Evolutionary conservation across 768 basidiomycete genomes (phyloP).

Genomic region (Lactifluus volemus): DNA sequence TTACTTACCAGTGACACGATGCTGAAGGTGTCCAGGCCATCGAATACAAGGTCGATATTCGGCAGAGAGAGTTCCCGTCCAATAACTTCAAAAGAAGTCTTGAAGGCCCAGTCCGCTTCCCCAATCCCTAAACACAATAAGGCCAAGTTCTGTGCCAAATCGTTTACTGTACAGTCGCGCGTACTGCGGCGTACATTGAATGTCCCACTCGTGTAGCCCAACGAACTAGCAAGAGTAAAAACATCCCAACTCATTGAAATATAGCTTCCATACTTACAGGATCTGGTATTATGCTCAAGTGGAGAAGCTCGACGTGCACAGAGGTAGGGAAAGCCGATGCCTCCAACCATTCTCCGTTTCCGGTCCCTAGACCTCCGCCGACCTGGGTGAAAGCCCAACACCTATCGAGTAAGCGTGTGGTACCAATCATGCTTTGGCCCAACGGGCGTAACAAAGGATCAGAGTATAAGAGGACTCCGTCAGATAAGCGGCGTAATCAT

Average conservation of each 20-base stretch:
- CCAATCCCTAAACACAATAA: slow-evolving; percentile 60
- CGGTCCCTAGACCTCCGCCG: slow-evolving; percentile 47
- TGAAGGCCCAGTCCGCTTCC: slow-evolving; percentile 81
- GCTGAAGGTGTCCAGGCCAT: slow-evolving; percentile 88
- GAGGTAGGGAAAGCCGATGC: slow-evolving; percentile 69
- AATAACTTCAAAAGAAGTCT: slow-evolving; percentile 47
- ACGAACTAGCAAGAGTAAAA: slow-evolving; percentile 42
- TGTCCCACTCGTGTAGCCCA: slow-evolving; percentile 79
- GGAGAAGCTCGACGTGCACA: slow-evolving; percentile 80
- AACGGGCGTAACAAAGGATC: background rate
- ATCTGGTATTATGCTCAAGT: slow-evolving; percentile 66
- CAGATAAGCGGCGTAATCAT: background rate
- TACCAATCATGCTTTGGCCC: slow-evolving; percentile 20
- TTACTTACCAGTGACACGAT: slow-evolving; percentile 54
- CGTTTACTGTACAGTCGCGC: slow-evolving; percentile 19
- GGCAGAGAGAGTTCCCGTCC: slow-evolving; percentile 36
- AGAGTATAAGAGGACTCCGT: background rate
- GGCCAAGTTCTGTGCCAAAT: background rate
- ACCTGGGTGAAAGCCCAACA: slow-evolving; percentile 66
- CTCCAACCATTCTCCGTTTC: slow-evolving; percentile 52
- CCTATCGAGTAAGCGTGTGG: slow-evolving; percentile 27
- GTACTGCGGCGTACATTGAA: slow-evolving; percentile 87
- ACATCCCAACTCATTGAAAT: background rate
- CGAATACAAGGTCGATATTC: slow-evolving; percentile 73
- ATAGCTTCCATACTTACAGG: slow-evolving; percentile 43